These are phyloP conservation scores for Erodium chrysanthum DNA, from an alignment of 441 rosid species.

Conservation along the genomic window DNA sequence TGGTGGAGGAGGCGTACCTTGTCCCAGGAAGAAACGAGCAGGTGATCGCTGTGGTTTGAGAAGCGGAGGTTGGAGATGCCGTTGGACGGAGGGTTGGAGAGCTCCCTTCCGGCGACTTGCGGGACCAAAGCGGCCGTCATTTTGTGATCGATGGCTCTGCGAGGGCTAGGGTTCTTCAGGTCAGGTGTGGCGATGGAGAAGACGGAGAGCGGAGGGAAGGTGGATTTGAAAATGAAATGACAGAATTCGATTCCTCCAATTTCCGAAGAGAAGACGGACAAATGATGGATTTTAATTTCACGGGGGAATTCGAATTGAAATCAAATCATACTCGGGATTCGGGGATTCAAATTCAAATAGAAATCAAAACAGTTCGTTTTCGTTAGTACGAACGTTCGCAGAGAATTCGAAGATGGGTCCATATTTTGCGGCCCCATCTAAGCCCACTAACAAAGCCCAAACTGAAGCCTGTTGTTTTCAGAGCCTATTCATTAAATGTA, in stretches of 20 bases:
- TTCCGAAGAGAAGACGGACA: background rate
- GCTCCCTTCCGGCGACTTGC: slow-evolving; percentile 64
- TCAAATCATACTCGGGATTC: background rate
- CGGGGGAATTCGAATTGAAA: background rate
- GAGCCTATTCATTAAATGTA: too few species aligned
- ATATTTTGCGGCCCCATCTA: background rate
- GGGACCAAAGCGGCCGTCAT: slow-evolving; percentile 45
- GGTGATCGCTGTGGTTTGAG: slow-evolving; percentile 88
- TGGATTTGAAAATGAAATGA: slow-evolving; percentile 27
- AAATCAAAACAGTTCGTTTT: too few species aligned
- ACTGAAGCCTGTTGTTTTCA: too few species aligned
- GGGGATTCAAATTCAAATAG: background rate
- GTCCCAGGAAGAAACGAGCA: slow-evolving; percentile 98
- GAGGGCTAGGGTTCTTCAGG: slow-evolving; percentile 8
- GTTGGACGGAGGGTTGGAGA: slow-evolving; percentile 42
- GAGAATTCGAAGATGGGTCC: background rate
- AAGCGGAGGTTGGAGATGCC: slow-evolving; percentile 66
- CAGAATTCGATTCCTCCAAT: background rate
- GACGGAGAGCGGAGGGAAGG: slow-evolving; percentile 23
- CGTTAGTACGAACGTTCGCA: background rate
- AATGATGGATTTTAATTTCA: background rate
- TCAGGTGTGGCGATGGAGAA: too few species aligned
- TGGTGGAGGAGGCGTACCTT: slow-evolving; percentile 36
- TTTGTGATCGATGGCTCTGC: slow-evolving; percentile 13
- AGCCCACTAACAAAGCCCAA: too few species aligned